Percentiles rank a stretch among this genome's conserved stretches.
These are phyloP conservation scores for Udeniomyces megalosporus DNA, from an alignment of 768 basidiomycete species.

Conservation along the genomic window DNA sequence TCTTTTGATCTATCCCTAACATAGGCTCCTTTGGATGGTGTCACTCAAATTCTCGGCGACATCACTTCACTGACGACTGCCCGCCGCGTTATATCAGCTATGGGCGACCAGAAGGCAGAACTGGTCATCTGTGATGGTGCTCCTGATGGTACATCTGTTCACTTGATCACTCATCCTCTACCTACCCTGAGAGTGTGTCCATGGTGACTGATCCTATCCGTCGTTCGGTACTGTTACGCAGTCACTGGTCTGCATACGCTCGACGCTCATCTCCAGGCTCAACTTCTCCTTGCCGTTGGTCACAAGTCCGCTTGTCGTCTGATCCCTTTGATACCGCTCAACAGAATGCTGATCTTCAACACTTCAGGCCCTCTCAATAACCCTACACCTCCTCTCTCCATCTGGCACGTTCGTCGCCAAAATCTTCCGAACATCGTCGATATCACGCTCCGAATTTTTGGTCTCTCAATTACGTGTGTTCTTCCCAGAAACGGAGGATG, in stretches of 20 bases:
- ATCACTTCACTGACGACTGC: slow-evolving; percentile 33
- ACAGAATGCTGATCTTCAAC: not conserved
- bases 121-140: slow-evolving; percentile 37
- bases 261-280: slow-evolving; percentile 35
- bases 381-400: slow-evolving; percentile 31
- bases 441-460: slow-evolving; percentile 27
- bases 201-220: not conserved
- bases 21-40: slow-evolving; percentile 33
- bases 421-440: slow-evolving; percentile 32
- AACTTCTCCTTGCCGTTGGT: slow-evolving; percentile 33
- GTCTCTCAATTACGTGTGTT: slow-evolving; percentile 32
- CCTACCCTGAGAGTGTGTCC: not conserved
- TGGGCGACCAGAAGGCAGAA: slow-evolving; percentile 32
- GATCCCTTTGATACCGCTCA: not conserved
- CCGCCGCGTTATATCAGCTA: slow-evolving; percentile 30
- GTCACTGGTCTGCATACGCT: slow-evolving; percentile 36
- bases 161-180: not conserved
- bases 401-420: slow-evolving; percentile 34
- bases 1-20: no score
- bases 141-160: slow-evolving; percentile 29
- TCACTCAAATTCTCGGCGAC: slow-evolving; percentile 33
- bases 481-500: slow-evolving; percentile 23
- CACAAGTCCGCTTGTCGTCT: not conserved
- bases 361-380: slow-evolving; percentile 32
- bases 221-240: slow-evolving; percentile 16